phyloP scores from a whole-genome alignment of 2,329 filamentous ascomycete genomes.

The Didymella sp. region DNA sequence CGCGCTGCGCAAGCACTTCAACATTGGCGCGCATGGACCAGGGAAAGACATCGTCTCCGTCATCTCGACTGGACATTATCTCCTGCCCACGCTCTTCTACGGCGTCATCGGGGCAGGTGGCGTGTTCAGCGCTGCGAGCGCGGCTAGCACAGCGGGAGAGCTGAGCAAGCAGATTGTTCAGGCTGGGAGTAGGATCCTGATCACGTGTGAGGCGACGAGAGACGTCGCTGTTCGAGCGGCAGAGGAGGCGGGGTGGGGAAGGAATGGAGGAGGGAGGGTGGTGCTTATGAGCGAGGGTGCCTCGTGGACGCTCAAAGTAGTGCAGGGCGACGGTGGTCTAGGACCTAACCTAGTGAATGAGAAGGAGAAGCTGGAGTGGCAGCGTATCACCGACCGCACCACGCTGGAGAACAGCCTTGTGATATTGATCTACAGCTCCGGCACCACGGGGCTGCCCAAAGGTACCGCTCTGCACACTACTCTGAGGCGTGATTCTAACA shows the following conservation, averaged over 20 bases:
- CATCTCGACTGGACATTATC: constrained; percentile 63
- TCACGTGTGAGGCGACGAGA: constrained; percentile 59
- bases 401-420: constrained; percentile 57
- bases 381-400: constrained; percentile 58
- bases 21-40: constrained; percentile 59
- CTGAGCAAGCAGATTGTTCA: constrained; percentile 58
- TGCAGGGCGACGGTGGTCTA: constrained; percentile 36
- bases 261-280: constrained; percentile 52
- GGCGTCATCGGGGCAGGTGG: constrained; percentile 66
- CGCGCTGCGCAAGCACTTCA: constrained; percentile 62
- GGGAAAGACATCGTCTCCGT: constrained; percentile 61
- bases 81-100: constrained; percentile 62
- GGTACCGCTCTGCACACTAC: constrained; percentile 26
- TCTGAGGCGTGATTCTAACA: not conserved
- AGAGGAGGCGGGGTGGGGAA: constrained; percentile 54
- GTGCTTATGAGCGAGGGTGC: constrained; percentile 58
- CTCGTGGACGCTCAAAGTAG: constrained; percentile 45
- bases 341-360: constrained; percentile 34
- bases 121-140: constrained; percentile 64
- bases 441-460: constrained; percentile 58
- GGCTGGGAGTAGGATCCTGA: constrained; percentile 52
- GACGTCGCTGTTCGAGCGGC: constrained; percentile 58
- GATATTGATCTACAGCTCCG: constrained; percentile 56
- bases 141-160: constrained; percentile 59
- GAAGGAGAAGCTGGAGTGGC: constrained; percentile 61